Base-by-base conservation (phyloP, 495 filamentous ascomycete genomes). In the Penicillium samsonianum region DNA sequence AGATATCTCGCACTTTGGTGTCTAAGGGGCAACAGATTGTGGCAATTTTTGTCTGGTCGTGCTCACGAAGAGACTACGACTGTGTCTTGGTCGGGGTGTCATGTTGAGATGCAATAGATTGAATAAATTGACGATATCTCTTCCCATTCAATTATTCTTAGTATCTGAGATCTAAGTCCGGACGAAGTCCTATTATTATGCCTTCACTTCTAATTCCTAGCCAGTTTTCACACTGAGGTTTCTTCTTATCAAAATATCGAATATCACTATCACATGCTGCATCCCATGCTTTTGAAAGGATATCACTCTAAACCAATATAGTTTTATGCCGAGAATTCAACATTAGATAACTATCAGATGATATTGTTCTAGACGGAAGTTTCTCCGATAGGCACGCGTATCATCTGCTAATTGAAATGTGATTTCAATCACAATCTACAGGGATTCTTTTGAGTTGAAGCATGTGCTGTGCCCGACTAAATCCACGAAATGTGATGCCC, bases 381-480 rank as follows among this genome's bases (percentile, higher is more conserved):
- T 7, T n/a, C 35, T 3, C 7, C 35, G 7, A 17, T 38, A 17
- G 6, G 88, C 35, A 91, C 87, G 4, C 84, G 87, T 71, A 87
- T 89, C 60, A 81, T 86, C 37, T 85, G 82, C 67, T 7, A 16
- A 37, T 9, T 38, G 16, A 6, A 38, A 38, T 38, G 35, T 38
- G 35, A 38, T 33, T 5, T 11, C 1, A 33, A 14, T 14, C 30
- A 33, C 11, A 33, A 17, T 17, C 35, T 37, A 7, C 33, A 12
- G 33, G 35, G 6, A 7, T n/a, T 37, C 7, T 38, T 17, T 38
- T 1, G 16, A 38, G 16, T 90, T 38, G 7, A 9, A 87, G 87
- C 17, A 85, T 50, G 45, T 56, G 88, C 88, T 50, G 45, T 56
- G 88, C 88, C 31, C 86, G 88, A 25, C 81, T 86, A 42, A 73